Evolutionary conservation across 176 grass and related monocot species (phyloP).

Genomic region (Triticum dicoccoides): DNA sequence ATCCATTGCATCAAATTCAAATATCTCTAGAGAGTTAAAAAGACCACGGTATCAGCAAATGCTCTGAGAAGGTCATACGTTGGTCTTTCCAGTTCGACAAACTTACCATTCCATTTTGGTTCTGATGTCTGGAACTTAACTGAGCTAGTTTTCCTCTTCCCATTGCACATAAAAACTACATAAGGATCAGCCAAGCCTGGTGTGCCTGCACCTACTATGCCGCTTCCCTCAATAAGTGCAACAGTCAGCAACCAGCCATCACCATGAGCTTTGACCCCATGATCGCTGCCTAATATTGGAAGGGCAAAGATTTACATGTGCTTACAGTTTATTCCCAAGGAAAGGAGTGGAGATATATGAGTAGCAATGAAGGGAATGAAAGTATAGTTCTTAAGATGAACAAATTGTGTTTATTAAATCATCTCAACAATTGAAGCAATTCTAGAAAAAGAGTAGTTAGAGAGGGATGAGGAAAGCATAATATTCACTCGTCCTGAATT

Average conservation of each 20-base stretch:
- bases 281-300: conserved; percentile 70
- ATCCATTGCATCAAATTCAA: conserved; percentile 96
- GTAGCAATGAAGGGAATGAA: neutral
- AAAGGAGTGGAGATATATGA: neutral
- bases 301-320: conserved; percentile 9
- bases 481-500: neutral
- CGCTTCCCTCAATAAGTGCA: conserved; percentile 83
- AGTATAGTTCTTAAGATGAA: conserved; percentile 10
- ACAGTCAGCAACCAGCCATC: conserved; percentile 94
- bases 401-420: neutral
- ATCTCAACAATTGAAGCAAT: conserved; percentile 4
- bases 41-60: conserved; percentile 25
- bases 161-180: conserved; percentile 64
- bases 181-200: conserved; percentile 63
- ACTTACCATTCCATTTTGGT: conserved; percentile 63
- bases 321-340: neutral
- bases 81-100: neutral
- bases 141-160: conserved; percentile 71
- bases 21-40: conserved; percentile 61
- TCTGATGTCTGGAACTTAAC: conserved; percentile 59
- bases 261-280: conserved; percentile 92
- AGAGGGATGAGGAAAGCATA: neutral
- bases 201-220: conserved; percentile 39
- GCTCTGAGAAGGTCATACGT: conserved; percentile 6
- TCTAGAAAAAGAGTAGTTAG: conserved; percentile 5